phyloP scores from a whole-genome alignment of 768 basidiomycete species.

The Boletus reticulatus region DNA sequence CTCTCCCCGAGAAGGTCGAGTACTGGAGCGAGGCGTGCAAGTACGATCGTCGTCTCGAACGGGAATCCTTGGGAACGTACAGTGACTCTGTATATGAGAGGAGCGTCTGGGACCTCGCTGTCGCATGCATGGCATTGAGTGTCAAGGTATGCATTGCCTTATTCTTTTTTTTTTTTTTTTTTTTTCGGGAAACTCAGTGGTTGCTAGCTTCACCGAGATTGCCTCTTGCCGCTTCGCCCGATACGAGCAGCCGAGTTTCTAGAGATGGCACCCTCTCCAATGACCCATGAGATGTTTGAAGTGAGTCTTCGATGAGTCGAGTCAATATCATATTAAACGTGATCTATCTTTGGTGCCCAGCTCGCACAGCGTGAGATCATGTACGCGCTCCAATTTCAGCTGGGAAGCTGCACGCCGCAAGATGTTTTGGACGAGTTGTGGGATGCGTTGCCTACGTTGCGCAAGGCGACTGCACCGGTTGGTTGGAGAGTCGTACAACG shows the following conservation, averaged over 20 bases:
- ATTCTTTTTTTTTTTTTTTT: background rate
- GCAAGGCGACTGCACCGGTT: constrained; percentile 32
- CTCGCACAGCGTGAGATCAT: constrained; percentile 57
- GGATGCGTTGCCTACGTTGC: constrained; percentile 52
- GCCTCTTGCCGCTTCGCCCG: constrained; percentile 52
- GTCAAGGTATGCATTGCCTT: constrained; percentile 47
- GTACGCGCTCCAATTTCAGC: constrained; percentile 41
- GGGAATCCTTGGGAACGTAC: background rate
- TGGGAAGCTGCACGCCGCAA: constrained; percentile 53
- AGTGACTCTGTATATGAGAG: constrained; percentile 20
- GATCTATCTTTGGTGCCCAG: constrained; percentile 29
- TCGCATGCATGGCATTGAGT: constrained; percentile 58
- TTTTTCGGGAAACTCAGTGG: background rate
- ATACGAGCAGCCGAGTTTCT: constrained; percentile 52
- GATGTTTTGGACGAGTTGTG: constrained; percentile 57
- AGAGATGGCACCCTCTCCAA: constrained; percentile 44
- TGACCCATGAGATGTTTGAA: constrained; percentile 53
- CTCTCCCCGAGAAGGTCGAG: constrained; percentile 28
- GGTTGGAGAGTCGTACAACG: constrained; percentile 48
- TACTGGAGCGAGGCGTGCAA: constrained; percentile 10
- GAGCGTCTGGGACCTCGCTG: constrained; percentile 55
- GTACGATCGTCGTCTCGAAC: background rate
- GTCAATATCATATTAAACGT: background rate
- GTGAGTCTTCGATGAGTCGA: constrained; percentile 27
- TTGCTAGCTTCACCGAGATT: constrained; percentile 60